A percentile compares a stretch with the other conserved stretches of the same genome.
These are phyloP conservation scores for Russula virescens DNA, from an alignment of 768 basidiomycete species.

Conservation along the genomic window DNA sequence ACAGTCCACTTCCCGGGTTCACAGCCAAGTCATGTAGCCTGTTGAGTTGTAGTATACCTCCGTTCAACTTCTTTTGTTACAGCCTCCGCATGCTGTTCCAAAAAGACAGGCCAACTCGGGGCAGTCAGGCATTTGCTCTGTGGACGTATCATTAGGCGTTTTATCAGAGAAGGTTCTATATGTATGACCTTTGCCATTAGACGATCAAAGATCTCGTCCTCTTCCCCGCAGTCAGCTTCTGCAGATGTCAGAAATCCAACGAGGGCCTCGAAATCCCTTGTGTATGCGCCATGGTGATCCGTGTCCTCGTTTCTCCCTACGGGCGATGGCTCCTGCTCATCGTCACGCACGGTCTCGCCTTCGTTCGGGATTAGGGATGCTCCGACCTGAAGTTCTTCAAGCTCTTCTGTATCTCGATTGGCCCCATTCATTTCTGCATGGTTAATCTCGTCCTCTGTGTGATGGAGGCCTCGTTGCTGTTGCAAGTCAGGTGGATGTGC, in stretches of 20 bases:
- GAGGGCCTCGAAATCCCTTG: slow-evolving; percentile 47
- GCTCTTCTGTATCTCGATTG: neutral
- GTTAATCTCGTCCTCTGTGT: neutral
- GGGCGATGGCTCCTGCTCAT: slow-evolving; percentile 1
- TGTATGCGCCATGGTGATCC: neutral
- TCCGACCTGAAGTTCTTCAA: slow-evolving; percentile 16
- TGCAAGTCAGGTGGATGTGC: neutral
- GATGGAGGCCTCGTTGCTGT: neutral
- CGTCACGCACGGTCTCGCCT: neutral
- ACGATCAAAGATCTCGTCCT: slow-evolving; percentile 48
- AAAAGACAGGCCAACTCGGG: slow-evolving; percentile 34
- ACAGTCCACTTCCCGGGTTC: neutral
- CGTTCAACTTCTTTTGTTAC: slow-evolving; percentile 18
- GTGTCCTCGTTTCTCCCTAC: neutral
- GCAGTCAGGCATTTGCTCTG: slow-evolving; percentile 30
- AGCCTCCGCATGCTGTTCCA: slow-evolving; percentile 9
- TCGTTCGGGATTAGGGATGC: slow-evolving; percentile 7
- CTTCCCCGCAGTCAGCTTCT: slow-evolving; percentile 42
- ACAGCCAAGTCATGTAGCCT: neutral
- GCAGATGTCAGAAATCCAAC: slow-evolving; percentile 50
- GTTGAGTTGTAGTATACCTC: slow-evolving; percentile 2
- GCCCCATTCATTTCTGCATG: slow-evolving; percentile 2
- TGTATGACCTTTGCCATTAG: slow-evolving; percentile 41
- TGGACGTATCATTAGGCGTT: neutral
- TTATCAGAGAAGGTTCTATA: neutral